Conservation (phyloP, 345 rosid species). For the Excoecaria agallocha region DNA sequence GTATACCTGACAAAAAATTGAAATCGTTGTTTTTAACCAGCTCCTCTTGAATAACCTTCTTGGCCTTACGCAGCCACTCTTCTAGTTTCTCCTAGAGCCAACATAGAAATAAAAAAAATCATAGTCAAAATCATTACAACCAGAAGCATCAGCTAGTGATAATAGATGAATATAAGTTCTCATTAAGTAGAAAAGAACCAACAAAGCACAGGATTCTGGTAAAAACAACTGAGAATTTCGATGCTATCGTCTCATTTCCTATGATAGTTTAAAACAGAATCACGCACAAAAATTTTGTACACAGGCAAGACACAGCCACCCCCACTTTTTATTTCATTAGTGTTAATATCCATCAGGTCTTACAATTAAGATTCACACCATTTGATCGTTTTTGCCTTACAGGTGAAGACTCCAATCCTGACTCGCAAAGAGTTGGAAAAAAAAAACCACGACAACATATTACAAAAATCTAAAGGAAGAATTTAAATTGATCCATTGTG, state of each 20-base stretch:
- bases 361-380: not conserved
- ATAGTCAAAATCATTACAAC: not conserved
- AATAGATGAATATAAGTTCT: not conserved
- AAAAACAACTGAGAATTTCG: not conserved
- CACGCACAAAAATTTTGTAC: too few species aligned
- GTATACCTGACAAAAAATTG: conserved; percentile 59
- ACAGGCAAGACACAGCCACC: not conserved
- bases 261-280: too few species aligned
- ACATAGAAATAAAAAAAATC: conserved; percentile 14
- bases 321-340: not conserved
- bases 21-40: conserved; percentile 41
- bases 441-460: too few species aligned
- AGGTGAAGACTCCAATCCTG: not conserved
- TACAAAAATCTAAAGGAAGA: too few species aligned
- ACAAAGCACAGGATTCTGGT: not conserved
- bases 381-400: not conserved
- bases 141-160: too few species aligned
- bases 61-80: conserved; percentile 81
- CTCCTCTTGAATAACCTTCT: conserved; percentile 63
- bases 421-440: too few species aligned
- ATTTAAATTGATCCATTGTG: not conserved
- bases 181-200: not conserved
- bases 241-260: too few species aligned
- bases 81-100: conserved; percentile 80
- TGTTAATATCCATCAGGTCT: not conserved